Base-by-base conservation (phyloP, 805 yeast genomes). In the Yamadazyma takamatsuzukensis region DNA sequence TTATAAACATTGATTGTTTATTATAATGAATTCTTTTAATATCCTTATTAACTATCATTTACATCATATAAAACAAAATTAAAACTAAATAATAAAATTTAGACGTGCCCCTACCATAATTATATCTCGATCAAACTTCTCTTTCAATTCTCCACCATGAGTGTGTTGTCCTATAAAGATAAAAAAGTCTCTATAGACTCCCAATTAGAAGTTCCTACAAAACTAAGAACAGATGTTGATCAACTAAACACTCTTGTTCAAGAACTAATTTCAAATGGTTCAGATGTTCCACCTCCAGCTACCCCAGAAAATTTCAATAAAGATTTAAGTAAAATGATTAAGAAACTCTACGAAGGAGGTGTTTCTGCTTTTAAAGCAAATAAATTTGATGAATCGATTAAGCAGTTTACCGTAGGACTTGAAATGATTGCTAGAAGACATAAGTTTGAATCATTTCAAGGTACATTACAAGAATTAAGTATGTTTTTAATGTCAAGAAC, bases 381-480 rank as follows among this genome's bases (percentile, higher is more conserved):
- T 17, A 75, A 78, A 47, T 68, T 68, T 40, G 60, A 59, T 3
- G 88, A 80, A 9, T 80, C 87, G 1, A 70, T 72, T 24, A 79
- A 78, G 48, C 81, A 78, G 45, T 74, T 80, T 44, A 53, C 75
- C 6, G 61, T 81, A 25, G 90, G 85, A 3, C 64, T 83, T 21
- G 86, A 81, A 34, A 72, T 81, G 71, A 75, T 82, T 11, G 54
- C 67, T 29, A 78, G 81, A 45, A 70, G 93, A 56, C 73, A 80
- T 25, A 79, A 80, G 51, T 82, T 80, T 61, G 93, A 83, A 50
- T 66, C 82, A 4, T 83, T 83, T 54, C 87, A 77, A 40, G 70
- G 81, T 11, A 81, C 84, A 17, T 54, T 83, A 30, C 83, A 78
- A 52, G 93, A 83, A 52, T 56, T 81, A 30, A 69, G 76, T 26